Percentiles rank a stretch among this genome's conserved stretches.
Evolutionary conservation across 345 rosid genomes (phyloP).

Genomic region (Pugionium dolabratum): DNA sequence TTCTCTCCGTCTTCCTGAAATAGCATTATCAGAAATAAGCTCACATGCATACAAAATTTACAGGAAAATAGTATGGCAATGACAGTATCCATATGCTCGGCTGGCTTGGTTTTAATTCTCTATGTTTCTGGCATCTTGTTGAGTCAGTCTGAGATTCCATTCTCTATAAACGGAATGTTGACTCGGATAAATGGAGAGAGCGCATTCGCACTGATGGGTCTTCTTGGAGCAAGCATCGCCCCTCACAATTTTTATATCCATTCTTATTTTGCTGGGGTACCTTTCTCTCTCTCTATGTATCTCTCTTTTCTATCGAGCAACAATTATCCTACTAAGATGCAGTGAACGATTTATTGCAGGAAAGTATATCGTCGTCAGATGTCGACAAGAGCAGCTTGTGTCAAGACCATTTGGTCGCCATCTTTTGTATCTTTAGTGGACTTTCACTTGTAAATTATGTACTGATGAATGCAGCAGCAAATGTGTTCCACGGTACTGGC

Average conservation of each 20-base stretch:
- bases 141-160: conserved; percentile 77
- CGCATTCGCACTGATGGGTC: conserved; percentile 81
- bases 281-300: conserved; percentile 16
- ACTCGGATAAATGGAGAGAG: conserved; percentile 73
- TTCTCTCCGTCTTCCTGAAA: not conserved
- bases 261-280: conserved; percentile 83
- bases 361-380: conserved; percentile 50
- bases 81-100: conserved; percentile 53
- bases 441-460: conserved; percentile 69
- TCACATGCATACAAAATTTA: conserved; percentile 24
- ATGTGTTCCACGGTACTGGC: conserved; percentile 70
- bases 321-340: conserved; percentile 20
- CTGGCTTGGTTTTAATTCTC: conserved; percentile 58
- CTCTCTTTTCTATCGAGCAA: conserved; percentile 3
- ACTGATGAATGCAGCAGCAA: conserved; percentile 84
- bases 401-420: conserved; percentile 73
- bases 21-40: conserved; percentile 23
- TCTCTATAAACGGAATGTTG: conserved; percentile 57
- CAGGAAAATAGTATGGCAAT: conserved; percentile 74
- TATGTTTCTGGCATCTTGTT: conserved; percentile 69
- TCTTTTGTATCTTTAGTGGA: conserved; percentile 68
- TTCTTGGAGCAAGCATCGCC: conserved; percentile 94
- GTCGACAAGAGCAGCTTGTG: conserved; percentile 61
- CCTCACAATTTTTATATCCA: conserved; percentile 98
- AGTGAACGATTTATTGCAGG: conserved; percentile 46